phyloP scores from a whole-genome alignment of 2,329 filamentous ascomycete species.

The Penicillium psychrosexuale region DNA sequence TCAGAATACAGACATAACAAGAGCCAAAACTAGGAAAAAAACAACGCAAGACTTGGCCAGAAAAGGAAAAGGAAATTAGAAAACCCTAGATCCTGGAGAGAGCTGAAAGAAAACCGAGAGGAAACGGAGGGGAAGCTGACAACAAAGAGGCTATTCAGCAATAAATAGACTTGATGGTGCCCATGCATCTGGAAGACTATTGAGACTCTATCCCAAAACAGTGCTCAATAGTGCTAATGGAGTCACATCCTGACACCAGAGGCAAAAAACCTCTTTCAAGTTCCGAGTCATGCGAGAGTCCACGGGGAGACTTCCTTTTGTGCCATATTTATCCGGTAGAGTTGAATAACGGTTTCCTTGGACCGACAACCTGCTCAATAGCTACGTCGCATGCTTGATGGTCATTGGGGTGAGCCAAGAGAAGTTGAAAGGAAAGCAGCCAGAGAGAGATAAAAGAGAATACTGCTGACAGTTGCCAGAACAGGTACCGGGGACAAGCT shows the following conservation, averaged over 20 bases:
- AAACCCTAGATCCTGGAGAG: constrained; percentile 13
- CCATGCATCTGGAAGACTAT: not conserved
- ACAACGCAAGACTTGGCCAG: not conserved
- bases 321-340: not conserved
- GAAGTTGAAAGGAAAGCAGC: not conserved
- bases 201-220: not conserved
- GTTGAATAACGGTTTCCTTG: not conserved
- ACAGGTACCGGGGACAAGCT: not conserved
- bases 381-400: not conserved
- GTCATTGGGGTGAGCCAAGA: not conserved
- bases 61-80: constrained; percentile 1
- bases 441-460: not conserved
- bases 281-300: not conserved
- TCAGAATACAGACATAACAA: constrained; percentile 6
- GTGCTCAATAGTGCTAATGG: not conserved
- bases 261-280: not conserved
- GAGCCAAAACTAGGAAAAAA: constrained; percentile 3
- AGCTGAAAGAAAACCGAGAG: constrained; percentile 3
- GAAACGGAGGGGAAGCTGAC: not conserved
- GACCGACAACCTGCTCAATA: not conserved
- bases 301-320: not conserved
- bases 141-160: not conserved
- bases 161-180: not conserved
- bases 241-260: not conserved
- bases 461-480: not conserved